phyloP scores from a whole-genome alignment of 2,329 filamentous ascomycete species.

The Colletotrichum sp. region DNA sequence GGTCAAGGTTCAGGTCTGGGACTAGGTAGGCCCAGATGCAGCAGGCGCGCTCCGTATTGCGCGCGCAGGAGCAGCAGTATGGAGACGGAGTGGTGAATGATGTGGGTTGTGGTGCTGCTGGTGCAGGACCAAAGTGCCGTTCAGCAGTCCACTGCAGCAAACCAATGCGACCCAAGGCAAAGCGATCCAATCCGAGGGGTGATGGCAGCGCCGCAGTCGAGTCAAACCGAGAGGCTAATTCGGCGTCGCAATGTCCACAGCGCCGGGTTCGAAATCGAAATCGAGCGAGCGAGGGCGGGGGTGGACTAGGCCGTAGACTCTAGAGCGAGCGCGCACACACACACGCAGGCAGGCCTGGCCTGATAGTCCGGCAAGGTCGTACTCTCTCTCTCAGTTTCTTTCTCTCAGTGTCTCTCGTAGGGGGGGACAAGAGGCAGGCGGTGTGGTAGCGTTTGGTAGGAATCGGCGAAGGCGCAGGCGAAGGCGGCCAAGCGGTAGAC shows the following conservation, averaged over 20 bases:
- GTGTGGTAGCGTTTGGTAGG: not conserved
- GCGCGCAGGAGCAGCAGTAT: not conserved
- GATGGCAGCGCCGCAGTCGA: not conserved
- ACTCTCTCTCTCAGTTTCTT: not conserved
- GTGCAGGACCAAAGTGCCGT: not conserved
- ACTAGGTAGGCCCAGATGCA: not conserved
- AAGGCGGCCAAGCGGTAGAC: not conserved
- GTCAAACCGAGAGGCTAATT: not conserved
- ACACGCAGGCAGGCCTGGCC: not conserved
- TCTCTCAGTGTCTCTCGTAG: not conserved
- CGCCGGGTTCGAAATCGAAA: not conserved
- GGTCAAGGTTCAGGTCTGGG: not conserved
- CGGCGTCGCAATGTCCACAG: conserved; percentile 18
- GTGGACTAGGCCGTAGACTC: not conserved
- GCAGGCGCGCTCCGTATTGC: not conserved
- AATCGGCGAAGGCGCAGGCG: not conserved
- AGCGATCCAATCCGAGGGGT: not conserved
- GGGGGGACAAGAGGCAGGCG: not conserved
- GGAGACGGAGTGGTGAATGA: not conserved
- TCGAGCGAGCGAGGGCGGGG: not conserved
- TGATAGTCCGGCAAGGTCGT: not conserved
- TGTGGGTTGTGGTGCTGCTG: not conserved
- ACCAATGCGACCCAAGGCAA: not conserved
- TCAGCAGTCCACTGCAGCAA: not conserved
- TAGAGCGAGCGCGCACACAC: not conserved